phyloP scores from a whole-genome alignment of 2,329 filamentous ascomycete species.

The Cladophialophora bantiana region DNA sequence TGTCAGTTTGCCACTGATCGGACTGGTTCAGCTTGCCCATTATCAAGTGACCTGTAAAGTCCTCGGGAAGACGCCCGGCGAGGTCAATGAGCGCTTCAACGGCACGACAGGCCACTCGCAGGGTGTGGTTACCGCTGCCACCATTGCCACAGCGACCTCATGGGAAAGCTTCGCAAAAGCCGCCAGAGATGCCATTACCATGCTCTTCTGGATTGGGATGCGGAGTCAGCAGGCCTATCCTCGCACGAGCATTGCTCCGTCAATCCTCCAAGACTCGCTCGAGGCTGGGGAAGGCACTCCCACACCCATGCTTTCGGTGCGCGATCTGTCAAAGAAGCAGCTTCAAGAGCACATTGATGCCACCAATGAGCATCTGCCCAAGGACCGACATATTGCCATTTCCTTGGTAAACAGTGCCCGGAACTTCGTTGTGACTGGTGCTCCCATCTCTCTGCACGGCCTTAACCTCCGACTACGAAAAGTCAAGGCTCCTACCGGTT shows the following conservation, averaged over 20 bases:
- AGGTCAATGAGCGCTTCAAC: conserved; percentile 81
- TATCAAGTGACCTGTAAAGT: conserved; percentile 94
- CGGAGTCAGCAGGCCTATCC: conserved; percentile 98
- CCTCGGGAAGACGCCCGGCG: conserved; percentile 85
- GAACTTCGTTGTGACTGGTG: conserved; percentile 95
- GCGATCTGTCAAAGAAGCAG: conserved; percentile 84
- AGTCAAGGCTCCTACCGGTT: conserved; percentile 94
- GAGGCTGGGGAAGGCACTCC: conserved; percentile 95
- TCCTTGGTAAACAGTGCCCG: conserved; percentile 96
- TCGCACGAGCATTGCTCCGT: conserved; percentile 88
- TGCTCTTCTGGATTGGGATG: conserved; percentile 98
- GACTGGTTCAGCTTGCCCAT: conserved; percentile 92
- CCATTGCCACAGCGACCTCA: conserved; percentile 85
- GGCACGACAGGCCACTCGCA: conserved; percentile 97
- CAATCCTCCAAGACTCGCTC: conserved; percentile 87
- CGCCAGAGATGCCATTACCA: conserved; percentile 79
- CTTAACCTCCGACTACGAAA: conserved; percentile 94
- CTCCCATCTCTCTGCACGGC: conserved; percentile 94
- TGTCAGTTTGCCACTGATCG: conserved; percentile 95
- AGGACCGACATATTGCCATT: conserved; percentile 91
- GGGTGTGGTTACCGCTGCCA: conserved; percentile 90
- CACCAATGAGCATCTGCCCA: conserved; percentile 93
- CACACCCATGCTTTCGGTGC: conserved; percentile 97
- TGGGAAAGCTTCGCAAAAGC: conserved; percentile 92
- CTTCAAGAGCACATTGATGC: conserved; percentile 97